Base-by-base conservation (phyloP, 495 filamentous ascomycete species). In the Bombardia bombarda region DNA sequence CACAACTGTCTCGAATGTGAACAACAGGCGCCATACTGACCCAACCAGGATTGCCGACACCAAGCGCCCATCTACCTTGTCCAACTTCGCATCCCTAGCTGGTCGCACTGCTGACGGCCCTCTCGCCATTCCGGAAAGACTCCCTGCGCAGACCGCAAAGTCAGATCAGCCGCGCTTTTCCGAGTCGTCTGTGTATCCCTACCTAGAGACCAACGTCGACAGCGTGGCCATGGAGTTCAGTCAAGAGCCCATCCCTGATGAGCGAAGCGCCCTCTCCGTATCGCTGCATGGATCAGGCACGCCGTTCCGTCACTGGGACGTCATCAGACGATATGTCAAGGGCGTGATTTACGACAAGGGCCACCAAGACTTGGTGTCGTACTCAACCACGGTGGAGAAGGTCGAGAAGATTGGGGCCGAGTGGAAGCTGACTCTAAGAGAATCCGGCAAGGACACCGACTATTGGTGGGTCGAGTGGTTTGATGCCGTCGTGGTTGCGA, bases 401-500 rank as follows among this genome's bases (percentile, higher is more conserved):
- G 53, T 56, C 3, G 46, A 59, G 10, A 69, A 66, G 52, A 39
- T 55, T 17, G 49, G 56, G 13, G 38, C 24, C 1, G 58, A 63
- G 47, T 69, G 66, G 65, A 59, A 52, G 26, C 36, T 68, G 13
- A 60, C 57, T 7, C 42, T 65, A 8, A 56, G 65, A 10, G 52
- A 61, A 21, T 52, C 56, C 14, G 56, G 56, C 16, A 26, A 44
- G 13, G 24, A 51, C 16, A 53, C 45, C 13, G 64, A 69, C 41
- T 60, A 60, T 22, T 69, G 62, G 64, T 66, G 63, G 59, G 32
- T 38, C 9, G 54, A 56, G 31, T 56, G 41, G 35, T 90, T 79
- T 55, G 86, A 90, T 63, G 84, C 82, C 4, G 74, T 89, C 4
- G 72, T 87, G 1, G 75, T 86, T 18, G 84, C 84, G 12, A 83